A percentile compares a stretch with the other conserved stretches of the same genome.
These are phyloP conservation scores for Abrus pulchellus DNA, from an alignment of 306 rosid species.

Conservation along the genomic window DNA sequence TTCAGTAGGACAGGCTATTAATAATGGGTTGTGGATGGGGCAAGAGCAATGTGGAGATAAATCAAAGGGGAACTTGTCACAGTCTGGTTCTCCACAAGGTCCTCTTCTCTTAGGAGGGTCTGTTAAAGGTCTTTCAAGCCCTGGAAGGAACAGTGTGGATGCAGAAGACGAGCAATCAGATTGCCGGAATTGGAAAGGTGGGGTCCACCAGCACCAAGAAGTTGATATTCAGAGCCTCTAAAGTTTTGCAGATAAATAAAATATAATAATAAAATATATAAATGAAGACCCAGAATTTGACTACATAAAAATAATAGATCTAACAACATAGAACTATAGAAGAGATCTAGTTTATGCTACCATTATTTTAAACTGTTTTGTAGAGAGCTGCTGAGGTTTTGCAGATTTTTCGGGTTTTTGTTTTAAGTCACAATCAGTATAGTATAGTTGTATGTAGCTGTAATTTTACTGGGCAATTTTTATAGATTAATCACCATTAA, in stretches of 20 bases:
- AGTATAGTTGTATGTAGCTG: slow-evolving; percentile 46
- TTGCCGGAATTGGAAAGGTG: slow-evolving; percentile 74
- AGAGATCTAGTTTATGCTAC: slow-evolving; percentile 41
- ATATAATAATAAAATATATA: slow-evolving; percentile 39
- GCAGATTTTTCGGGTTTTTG: slow-evolving; percentile 24
- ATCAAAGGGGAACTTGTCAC: slow-evolving; percentile 57
- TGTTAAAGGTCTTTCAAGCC: slow-evolving; percentile 64
- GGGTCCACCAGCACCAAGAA: slow-evolving; percentile 53
- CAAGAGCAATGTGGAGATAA: slow-evolving; percentile 61
- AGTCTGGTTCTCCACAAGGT: slow-evolving; percentile 80
- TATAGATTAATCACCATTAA: slow-evolving; percentile 10
- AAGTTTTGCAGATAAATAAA: slow-evolving; percentile 59
- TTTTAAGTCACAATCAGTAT: slow-evolving; percentile 24
- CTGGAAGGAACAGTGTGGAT: slow-evolving; percentile 64
- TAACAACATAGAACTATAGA: slow-evolving; percentile 45
- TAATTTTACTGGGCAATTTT: slow-evolving; percentile 23
- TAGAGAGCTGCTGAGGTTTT: slow-evolving; percentile 47
- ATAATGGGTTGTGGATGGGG: slow-evolving; percentile 54
- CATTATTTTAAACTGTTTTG: slow-evolving; percentile 46
- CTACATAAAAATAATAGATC: slow-evolving; percentile 49
- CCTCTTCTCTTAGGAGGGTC: slow-evolving; percentile 65
- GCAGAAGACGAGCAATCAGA: slow-evolving; percentile 85
- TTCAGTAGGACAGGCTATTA: slow-evolving; percentile 39
- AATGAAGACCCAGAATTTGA: slow-evolving; percentile 51
- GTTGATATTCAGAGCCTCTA: slow-evolving; percentile 51